Evolutionary conservation across 2,329 filamentous ascomycete species (phyloP).

Genomic region (Colletotrichum plurivorum): DNA sequence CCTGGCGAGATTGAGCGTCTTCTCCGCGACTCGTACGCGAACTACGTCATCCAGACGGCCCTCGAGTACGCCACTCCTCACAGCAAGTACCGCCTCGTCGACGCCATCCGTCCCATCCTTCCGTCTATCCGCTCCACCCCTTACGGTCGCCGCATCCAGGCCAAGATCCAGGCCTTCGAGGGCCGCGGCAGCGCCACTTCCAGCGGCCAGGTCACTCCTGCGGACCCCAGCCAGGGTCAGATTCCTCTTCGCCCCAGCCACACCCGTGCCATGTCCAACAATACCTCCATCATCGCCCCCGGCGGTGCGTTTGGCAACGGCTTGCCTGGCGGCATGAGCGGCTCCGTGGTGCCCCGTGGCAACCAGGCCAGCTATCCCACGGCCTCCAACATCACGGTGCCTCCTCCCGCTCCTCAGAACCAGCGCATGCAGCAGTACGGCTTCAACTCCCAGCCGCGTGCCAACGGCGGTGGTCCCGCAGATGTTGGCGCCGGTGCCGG

Average conservation of each 20-base stretch:
- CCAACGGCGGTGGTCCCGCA: conserved; percentile 32
- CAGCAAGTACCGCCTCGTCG: conserved; percentile 82
- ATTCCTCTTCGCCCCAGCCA: conserved; percentile 63
- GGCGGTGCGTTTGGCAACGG: conserved; percentile 47
- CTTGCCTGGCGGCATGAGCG: conserved; percentile 46
- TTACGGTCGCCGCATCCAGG: conserved; percentile 92
- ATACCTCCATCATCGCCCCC: conserved; percentile 52
- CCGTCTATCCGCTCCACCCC: conserved; percentile 90
- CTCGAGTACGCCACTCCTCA: conserved; percentile 85
- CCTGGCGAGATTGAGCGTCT: conserved; percentile 87
- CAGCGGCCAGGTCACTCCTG: conserved; percentile 66
- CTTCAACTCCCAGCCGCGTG: conserved; percentile 30
- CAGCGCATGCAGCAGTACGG: conserved; percentile 34
- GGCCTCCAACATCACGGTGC: conserved; percentile 49
- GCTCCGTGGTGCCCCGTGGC: conserved; percentile 49
- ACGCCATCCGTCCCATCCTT: conserved; percentile 87
- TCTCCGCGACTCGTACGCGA: conserved; percentile 92
- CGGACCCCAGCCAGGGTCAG: conserved; percentile 69
- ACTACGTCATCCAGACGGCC: conserved; percentile 98
- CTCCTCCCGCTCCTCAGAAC: conserved; percentile 43
- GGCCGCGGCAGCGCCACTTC: conserved; percentile 58
- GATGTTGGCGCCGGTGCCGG: conserved; percentile 48
- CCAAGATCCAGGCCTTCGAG: conserved; percentile 82
- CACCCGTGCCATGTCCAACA: conserved; percentile 59
- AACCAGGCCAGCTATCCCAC: conserved; percentile 53